Base-by-base conservation (phyloP, 2,329 filamentous ascomycete species). In the Aspergillus carbonarius region DNA sequence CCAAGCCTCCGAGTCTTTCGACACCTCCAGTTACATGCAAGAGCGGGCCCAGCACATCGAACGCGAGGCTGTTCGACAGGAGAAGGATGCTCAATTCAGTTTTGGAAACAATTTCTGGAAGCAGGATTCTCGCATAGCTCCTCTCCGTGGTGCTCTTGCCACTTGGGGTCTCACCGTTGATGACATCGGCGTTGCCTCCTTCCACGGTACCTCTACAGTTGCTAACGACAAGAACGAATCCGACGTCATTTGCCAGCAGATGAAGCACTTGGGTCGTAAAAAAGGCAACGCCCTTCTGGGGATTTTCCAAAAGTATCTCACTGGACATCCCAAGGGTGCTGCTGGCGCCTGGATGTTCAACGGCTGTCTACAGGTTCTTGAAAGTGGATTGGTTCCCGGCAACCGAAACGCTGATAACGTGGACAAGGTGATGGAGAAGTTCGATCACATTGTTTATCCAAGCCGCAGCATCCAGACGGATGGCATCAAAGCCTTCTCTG, bases 181-280 rank as follows among this genome's bases (percentile, higher is more conserved):
- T 72, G 95, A 99, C 70, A 87, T 99, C 35, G 90, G 84, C 68
- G 92, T 99, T 63, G 93, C 95, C 15, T 98, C 95, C 13, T 98
- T 98, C 91, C 95, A 99, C 82, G 95, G 95, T 71, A 99, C 95
- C 40, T 98, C 95, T 1, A 99, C 95, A 65, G 92, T 96, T 74
- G 95, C 95, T 68, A 99, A 99, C 77, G 95, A 99, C 83, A 98
- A 98, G 88, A 99, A 99, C 79, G 95, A 99, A 78, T 98, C 95
- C 17, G 93, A 93, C 55, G 95, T 97, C 72, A 90, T 99, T 69
- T 97, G 93, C 83, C 88, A 97, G 76, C 96, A 99, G 80, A 87
- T 99, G 78, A 88, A 88, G 68, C 96, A 99, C 74, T 88, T 99
- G 54, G 95, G 95, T 66, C 91, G 95, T 69, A 89, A 88, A 79